These are phyloP conservation scores for Orbilia ellipsospora DNA, from an alignment of 2,329 filamentous ascomycete genomes.

Conservation along the genomic window DNA sequence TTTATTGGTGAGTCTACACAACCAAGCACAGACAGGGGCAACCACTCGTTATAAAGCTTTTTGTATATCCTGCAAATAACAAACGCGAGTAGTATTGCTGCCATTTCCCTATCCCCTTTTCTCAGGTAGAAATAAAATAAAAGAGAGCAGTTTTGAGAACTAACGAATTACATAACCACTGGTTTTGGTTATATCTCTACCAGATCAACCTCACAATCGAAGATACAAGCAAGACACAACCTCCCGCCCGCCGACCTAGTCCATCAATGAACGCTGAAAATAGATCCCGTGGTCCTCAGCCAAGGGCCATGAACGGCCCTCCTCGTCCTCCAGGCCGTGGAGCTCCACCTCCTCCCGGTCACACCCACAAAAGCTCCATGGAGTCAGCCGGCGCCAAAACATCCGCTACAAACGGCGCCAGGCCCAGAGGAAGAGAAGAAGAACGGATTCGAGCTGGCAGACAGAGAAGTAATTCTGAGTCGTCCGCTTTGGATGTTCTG, in stretches of 20 bases:
- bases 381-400: conserved; percentile 22
- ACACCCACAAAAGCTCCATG: conserved; percentile 37
- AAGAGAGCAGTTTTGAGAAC: conserved; percentile 31
- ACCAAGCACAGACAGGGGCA: too few species aligned
- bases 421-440: conserved; percentile 28
- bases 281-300: conserved; percentile 49
- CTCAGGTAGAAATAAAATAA: neutral
- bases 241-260: conserved; percentile 39
- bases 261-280: conserved; percentile 42
- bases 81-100: neutral
- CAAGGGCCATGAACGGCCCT: conserved; percentile 35
- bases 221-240: conserved; percentile 39
- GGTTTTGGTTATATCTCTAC: conserved; percentile 8
- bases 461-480: conserved; percentile 76
- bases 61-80: neutral
- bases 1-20: conserved; percentile 37
- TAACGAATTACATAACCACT: conserved; percentile 7
- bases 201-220: conserved; percentile 53
- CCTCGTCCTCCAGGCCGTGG: conserved; percentile 39
- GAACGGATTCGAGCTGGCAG: conserved; percentile 25
- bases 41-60: neutral
- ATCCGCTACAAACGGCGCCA: conserved; percentile 9
- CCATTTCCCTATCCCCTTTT: neutral
- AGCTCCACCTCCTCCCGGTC: conserved; percentile 31
- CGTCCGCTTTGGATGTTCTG: conserved; percentile 72